Percentiles rank a stretch among this genome's conserved stretches.
Conservation (phyloP, 768 basidiomycete genomes). For the Leccinum disarticulatum region DNA sequence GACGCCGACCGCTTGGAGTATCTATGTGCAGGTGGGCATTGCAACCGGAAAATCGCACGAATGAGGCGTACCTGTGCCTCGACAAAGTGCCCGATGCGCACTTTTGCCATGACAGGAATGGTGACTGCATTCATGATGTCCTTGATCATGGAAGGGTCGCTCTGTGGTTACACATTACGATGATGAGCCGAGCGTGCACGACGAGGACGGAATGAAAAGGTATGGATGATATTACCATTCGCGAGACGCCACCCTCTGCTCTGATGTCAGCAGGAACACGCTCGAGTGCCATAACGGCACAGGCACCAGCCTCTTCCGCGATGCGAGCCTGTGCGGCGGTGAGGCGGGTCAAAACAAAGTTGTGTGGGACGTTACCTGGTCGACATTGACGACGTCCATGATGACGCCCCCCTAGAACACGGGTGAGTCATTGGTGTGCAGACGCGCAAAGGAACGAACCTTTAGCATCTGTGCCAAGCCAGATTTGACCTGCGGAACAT, state of each 20-base stretch:
- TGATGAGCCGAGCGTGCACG: neutral
- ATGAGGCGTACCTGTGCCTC: conserved; percentile 77
- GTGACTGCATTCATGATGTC: conserved; percentile 92
- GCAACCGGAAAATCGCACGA: neutral
- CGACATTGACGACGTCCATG: conserved; percentile 92
- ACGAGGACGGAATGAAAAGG: neutral
- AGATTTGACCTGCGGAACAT: conserved; percentile 70
- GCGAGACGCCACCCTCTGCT: conserved; percentile 86
- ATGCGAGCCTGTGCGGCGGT: conserved; percentile 72
- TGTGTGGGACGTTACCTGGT: conserved; percentile 42
- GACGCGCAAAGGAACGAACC: conserved; percentile 38
- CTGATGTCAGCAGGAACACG: conserved; percentile 96
- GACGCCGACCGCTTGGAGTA: conserved; percentile 89
- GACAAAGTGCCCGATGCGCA: conserved; percentile 95
- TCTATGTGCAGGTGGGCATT: conserved; percentile 43
- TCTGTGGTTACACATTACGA: conserved; percentile 41
- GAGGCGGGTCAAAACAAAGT: conserved; percentile 10
- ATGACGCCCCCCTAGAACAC: conserved; percentile 71
- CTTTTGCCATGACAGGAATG: conserved; percentile 96
- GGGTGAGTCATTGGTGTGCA: neutral
- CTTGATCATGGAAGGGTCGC: conserved; percentile 96
- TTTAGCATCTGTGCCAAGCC: conserved; percentile 98
- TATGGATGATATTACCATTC: conserved; percentile 68
- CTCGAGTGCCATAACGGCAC: conserved; percentile 97
- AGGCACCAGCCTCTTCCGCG: conserved; percentile 96